Evolutionary conservation across 202 grass and related monocot species (phyloP), one percentile per base, ranked within the genome.

Genomic region (Musa balbisiana): DNA sequence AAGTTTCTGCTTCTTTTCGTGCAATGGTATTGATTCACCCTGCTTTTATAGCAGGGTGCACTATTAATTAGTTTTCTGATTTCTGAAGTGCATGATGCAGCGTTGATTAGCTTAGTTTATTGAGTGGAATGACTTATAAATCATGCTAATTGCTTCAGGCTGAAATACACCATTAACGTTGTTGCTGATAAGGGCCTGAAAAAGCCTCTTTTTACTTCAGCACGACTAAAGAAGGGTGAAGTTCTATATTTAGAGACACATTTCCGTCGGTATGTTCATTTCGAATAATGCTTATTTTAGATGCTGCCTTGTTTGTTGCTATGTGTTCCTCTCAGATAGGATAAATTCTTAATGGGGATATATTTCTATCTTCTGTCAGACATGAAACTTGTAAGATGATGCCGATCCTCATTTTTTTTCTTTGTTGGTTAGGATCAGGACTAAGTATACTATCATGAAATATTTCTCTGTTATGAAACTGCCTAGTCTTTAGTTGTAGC

Each of bases 171-270:
- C 79, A 91, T 98, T 80, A 98, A 85, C 81, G 87, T 91, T 79
- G 91, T 98, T 80, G 95, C 95, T 51, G 95, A 98, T 60, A 98
- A 93, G 82, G 95, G 95, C 22, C 79, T 98, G 73, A 98, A 92
- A 71, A 98, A 84, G 75, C 88, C 94, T 51, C 81, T 93, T 22
- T 94, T 92, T 83, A 98, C 91, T 52, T 98, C 91, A 67, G 84
- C 91, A 52, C 87, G 91, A 73, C 85, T 98, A 75, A 98, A 98
- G 83, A 98, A 89, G 80, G 94, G 94, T 8, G 91, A 98, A 86
- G 95, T 92, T 69, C 83, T 98, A 82, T 98, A 94, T 74, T 77
- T 98, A 78, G 95, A 98, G 75, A 98, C 95, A 81, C 91, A 94
- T 81, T 88, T 87, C 64, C 84, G 86, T 83, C 92, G 91, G 95